Base-by-base conservation (phyloP, 2,329 filamentous ascomycete genomes). In the Stylonectria norvegica region DNA sequence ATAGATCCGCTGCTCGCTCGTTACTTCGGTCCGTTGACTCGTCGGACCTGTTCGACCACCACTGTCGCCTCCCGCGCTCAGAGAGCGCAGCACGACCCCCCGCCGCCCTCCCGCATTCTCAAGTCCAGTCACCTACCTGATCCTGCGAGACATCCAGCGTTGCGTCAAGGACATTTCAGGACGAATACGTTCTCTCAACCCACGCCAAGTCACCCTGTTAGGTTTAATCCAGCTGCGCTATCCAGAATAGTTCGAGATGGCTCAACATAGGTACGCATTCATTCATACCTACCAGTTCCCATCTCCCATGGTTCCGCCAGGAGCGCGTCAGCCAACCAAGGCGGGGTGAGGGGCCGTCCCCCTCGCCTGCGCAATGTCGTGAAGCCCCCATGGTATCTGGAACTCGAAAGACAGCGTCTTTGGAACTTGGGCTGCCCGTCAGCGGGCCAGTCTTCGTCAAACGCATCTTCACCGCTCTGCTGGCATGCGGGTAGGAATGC, bases 201-300 rank as follows among this genome's bases (percentile, higher is more conserved):
- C n/a, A n/a, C n/a, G n/a, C n/a, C n/a, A n/a, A n/a, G n/a, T n/a
- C n/a, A n/a, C n/a, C n/a, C n/a, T n/a, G n/a, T n/a, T n/a, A n/a
- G n/a, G n/a, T n/a, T n/a, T n/a, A n/a, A n/a, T n/a, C n/a, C n/a
- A n/a, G n/a, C n/a, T n/a, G n/a, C n/a, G n/a, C n/a, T n/a, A n/a
- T n/a, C n/a, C n/a, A n/a, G n/a, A n/a, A n/a, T n/a, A 38, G 52
- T 52, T 41, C 44, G 55, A 48, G 31, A 64, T 64, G 61, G 60
- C 61, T 48, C 61, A 64, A 51, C 61, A 64, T 38, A 58, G 61
- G 55, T 57, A 57, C 37, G 55, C 49, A 25, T 31, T 7, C 27
- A 34, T 27, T 43, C 28, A 23, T 30, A 29, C 27, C 34, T 27
- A n/a, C 33, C 16, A 27, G 36, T 22, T 36, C 30, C 34, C 43